phyloP scores from a whole-genome alignment of 495 filamentous ascomycete species.

The Hypoxylon crocopeplum region DNA sequence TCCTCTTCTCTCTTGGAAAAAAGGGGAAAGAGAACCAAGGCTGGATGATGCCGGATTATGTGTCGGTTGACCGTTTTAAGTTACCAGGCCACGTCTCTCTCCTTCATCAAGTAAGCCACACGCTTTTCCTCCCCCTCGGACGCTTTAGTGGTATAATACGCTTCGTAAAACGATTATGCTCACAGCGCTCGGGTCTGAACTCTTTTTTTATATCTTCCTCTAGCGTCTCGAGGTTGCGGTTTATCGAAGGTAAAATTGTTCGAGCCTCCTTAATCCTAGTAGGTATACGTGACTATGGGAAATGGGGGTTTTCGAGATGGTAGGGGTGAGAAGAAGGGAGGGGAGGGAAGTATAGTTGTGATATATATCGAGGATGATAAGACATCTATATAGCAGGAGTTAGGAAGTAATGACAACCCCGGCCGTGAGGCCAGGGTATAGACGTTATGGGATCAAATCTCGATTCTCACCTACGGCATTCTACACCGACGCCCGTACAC shows the following conservation, averaged over 20 bases:
- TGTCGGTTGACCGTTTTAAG: slow-evolving; percentile 1
- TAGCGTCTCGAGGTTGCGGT: slow-evolving; percentile 8
- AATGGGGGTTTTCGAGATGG: too few species aligned
- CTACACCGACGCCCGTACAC: background rate
- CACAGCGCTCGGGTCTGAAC: slow-evolving; percentile 11
- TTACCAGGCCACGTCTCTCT: slow-evolving; percentile 1
- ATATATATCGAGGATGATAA: too few species aligned
- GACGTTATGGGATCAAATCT: too few species aligned
- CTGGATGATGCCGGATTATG: background rate
- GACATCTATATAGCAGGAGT: too few species aligned
- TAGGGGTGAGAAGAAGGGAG: too few species aligned
- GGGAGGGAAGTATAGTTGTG: too few species aligned
- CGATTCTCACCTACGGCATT: too few species aligned
- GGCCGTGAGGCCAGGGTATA: too few species aligned
- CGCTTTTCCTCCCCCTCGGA: slow-evolving; percentile 1
- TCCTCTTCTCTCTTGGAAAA: background rate
- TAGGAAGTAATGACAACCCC: too few species aligned
- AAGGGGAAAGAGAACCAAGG: background rate
- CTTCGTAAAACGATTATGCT: slow-evolving; percentile 9
- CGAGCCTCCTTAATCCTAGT: background rate
- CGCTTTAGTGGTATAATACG: slow-evolving; percentile 10
- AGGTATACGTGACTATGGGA: too few species aligned
- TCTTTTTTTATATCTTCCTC: slow-evolving; percentile 4
- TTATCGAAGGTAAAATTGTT: slow-evolving; percentile 11
- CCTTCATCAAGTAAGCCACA: background rate